These are phyloP conservation scores for Camptophora hylomeconis DNA, from an alignment of 2,329 filamentous ascomycete species.

Conservation along the genomic window DNA sequence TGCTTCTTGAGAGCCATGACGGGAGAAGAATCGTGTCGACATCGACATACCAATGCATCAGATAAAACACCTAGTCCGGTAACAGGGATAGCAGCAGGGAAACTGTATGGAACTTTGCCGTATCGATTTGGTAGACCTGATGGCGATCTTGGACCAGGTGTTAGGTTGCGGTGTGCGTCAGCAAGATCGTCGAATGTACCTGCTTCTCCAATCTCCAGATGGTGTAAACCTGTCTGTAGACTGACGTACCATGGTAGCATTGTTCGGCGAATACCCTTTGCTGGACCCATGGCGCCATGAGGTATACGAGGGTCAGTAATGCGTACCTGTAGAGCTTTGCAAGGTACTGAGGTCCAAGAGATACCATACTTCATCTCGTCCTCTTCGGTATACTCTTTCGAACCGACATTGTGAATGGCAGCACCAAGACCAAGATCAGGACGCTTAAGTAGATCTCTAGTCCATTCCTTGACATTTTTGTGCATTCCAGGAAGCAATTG, in stretches of 20 bases:
- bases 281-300: neutral
- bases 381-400: neutral
- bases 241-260: conserved; percentile 1
- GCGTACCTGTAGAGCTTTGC: neutral
- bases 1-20: too few species aligned
- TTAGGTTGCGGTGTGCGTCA: neutral
- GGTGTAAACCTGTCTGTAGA: neutral
- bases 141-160: conserved; percentile 1
- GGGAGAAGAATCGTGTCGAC: too few species aligned
- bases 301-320: neutral
- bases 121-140: neutral
- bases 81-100: neutral
- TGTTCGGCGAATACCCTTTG: conserved; percentile 1
- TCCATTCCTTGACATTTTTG: neutral
- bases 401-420: neutral
- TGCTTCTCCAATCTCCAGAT: conserved; percentile 1
- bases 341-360: neutral
- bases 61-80: neutral
- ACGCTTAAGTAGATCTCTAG: neutral
- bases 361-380: neutral
- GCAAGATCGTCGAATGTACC: conserved; percentile 1
- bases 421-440: neutral
- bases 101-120: neutral
- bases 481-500: conserved; percentile 1
- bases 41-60: neutral